phyloP scores from a whole-genome alignment of 2,329 filamentous ascomycete genomes.

The Neocatenulostroma microsporum region DNA sequence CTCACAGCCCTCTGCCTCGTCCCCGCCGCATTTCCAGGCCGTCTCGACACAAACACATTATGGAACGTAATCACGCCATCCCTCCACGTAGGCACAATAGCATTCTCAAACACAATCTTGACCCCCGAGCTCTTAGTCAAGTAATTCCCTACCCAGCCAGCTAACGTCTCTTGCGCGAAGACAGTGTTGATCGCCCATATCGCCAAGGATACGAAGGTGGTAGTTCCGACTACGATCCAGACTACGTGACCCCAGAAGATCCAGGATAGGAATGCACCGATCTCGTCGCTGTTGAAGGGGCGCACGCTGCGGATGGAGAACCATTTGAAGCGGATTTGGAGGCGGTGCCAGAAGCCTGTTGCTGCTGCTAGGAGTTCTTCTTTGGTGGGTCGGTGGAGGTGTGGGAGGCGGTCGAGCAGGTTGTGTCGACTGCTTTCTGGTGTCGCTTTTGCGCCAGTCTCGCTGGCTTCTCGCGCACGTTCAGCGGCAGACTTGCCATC shows the following conservation, averaged over 20 bases:
- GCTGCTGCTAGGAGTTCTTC: constrained; percentile 88
- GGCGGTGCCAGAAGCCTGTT: constrained; percentile 82
- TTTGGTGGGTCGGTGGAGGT: constrained; percentile 74
- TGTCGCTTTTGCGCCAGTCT: not conserved
- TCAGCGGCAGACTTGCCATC: no score
- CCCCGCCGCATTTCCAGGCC: constrained; percentile 76
- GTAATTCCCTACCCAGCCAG: constrained; percentile 90
- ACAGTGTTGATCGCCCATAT: constrained; percentile 94
- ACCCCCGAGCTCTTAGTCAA: constrained; percentile 87
- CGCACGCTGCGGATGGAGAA: constrained; percentile 87
- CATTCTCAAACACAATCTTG: constrained; percentile 92
- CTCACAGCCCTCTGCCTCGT: constrained; percentile 50
- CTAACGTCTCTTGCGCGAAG: constrained; percentile 92
- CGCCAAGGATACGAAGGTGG: constrained; percentile 87
- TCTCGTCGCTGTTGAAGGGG: constrained; percentile 94
- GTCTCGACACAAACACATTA: constrained; percentile 89
- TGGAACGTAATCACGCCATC: constrained; percentile 93
- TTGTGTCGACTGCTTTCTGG: constrained; percentile 13
- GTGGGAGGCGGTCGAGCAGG: constrained; percentile 56
- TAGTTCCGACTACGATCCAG: constrained; percentile 95
- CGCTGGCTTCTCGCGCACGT: no score
- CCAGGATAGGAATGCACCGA: constrained; percentile 92
- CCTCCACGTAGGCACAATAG: constrained; percentile 92
- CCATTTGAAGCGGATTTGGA: constrained; percentile 95
- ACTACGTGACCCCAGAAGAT: constrained; percentile 86